These are phyloP conservation scores for Metschnikowia continentalis DNA, from an alignment of 805 yeast genomes.

Conservation along the genomic window DNA sequence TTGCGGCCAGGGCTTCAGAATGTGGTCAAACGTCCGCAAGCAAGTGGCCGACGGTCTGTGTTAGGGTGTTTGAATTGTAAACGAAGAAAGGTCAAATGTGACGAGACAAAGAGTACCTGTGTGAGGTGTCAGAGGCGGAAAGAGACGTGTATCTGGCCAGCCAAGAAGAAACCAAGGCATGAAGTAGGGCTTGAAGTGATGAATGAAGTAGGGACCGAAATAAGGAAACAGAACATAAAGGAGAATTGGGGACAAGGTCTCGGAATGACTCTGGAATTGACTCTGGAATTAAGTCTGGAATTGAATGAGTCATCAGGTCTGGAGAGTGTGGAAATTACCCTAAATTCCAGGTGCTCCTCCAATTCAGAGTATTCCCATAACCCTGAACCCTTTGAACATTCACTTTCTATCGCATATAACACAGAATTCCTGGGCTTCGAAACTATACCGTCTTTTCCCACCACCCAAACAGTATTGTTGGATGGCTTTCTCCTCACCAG, in stretches of 20 bases:
- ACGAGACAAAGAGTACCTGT: constrained; percentile 11
- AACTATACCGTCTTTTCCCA: neutral
- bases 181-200: too few species aligned
- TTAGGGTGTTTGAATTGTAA: constrained; percentile 15
- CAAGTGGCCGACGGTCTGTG: constrained; percentile 2
- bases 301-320: neutral
- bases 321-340: too few species aligned
- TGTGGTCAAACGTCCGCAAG: neutral
- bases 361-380: too few species aligned
- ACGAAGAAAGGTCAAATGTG: constrained; percentile 14
- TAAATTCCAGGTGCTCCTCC: too few species aligned
- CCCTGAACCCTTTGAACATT: too few species aligned
- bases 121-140: constrained; percentile 9
- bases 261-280: too few species aligned
- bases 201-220: too few species aligned
- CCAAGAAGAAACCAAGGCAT: neutral
- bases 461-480: neutral
- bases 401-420: too few species aligned
- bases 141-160: constrained; percentile 10
- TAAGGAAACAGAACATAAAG: neutral
- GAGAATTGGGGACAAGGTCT: too few species aligned
- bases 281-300: neutral
- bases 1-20: constrained; percentile 2
- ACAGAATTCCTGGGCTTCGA: neutral
- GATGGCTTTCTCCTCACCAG: constrained; percentile 9